Evolutionary conservation across 2,329 filamentous ascomycete genomes (phyloP).

Genomic region (Leptographium flavum): DNA sequence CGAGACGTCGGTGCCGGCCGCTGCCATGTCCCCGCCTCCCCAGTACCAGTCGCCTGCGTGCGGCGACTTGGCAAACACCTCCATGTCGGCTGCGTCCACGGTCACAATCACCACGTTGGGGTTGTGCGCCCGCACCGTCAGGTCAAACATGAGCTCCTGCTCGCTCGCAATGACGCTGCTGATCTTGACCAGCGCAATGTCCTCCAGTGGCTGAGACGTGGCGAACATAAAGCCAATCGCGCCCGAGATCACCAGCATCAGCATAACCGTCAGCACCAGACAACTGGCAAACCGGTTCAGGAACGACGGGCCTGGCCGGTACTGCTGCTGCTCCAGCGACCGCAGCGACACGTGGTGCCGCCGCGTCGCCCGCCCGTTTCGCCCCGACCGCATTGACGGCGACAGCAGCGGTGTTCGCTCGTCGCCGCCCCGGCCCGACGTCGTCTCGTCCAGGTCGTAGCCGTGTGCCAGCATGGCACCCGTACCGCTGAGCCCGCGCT

Average conservation of each 20-base stretch:
- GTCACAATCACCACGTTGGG: slow-evolving; percentile 84
- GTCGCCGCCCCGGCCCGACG: slow-evolving; percentile 57
- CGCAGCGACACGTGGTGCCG: slow-evolving; percentile 42
- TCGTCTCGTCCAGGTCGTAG: slow-evolving; percentile 69
- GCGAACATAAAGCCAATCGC: slow-evolving; percentile 82
- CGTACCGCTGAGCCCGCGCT: slow-evolving; percentile 5
- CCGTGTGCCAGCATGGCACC: slow-evolving; percentile 36
- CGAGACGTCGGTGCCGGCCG: background rate
- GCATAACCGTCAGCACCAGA: slow-evolving; percentile 65
- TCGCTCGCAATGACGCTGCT: slow-evolving; percentile 85
- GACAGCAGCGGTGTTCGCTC: slow-evolving; percentile 72
- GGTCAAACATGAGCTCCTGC: slow-evolving; percentile 87
- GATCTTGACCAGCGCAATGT: slow-evolving; percentile 67
- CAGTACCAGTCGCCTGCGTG: slow-evolving; percentile 59
- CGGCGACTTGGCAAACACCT: slow-evolving; percentile 88
- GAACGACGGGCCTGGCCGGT: slow-evolving; percentile 40
- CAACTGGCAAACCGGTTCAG: slow-evolving; percentile 71
- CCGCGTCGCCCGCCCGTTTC: slow-evolving; percentile 41
- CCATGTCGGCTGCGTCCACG: slow-evolving; percentile 74
- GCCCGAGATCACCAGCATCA: slow-evolving; percentile 70
- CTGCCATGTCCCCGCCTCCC: slow-evolving; percentile 27
- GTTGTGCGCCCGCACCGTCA: slow-evolving; percentile 78
- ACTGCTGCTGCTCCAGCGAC: slow-evolving; percentile 60
- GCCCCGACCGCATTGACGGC: slow-evolving; percentile 37
- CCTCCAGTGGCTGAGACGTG: slow-evolving; percentile 72